Percentiles rank a stretch among this genome's conserved stretches.
Conservation (phyloP, 2,329 filamentous ascomycete species). For the Fusarium avenaceum region DNA sequence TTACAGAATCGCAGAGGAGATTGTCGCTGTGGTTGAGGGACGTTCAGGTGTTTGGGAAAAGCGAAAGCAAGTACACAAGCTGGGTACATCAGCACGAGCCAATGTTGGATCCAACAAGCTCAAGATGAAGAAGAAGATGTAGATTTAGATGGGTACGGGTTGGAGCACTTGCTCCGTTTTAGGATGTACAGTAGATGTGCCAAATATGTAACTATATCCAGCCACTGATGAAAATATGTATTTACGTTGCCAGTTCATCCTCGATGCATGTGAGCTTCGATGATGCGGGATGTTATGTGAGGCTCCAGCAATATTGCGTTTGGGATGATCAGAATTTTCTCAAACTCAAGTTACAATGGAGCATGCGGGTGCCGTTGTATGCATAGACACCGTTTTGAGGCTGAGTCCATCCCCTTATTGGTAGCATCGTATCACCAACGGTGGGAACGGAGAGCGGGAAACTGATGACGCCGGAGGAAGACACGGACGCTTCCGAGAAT, state of each 20-base stretch:
- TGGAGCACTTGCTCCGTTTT: constrained; percentile 12
- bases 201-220: constrained; percentile 52
- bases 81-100: constrained; percentile 80
- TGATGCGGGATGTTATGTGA: no score
- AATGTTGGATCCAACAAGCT: constrained; percentile 69
- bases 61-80: constrained; percentile 82
- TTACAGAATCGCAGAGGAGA: constrained; percentile 84
- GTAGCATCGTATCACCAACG: constrained; percentile 2
- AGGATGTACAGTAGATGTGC: constrained; percentile 50
- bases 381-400: constrained; percentile 3
- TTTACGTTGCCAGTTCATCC: background rate
- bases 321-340: background rate
- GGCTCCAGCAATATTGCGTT: background rate
- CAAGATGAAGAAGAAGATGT: constrained; percentile 55
- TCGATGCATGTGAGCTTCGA: background rate
- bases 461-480: constrained; percentile 29
- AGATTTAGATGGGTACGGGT: constrained; percentile 28
- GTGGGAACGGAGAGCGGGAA: background rate
- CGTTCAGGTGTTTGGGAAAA: constrained; percentile 87
- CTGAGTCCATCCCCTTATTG: constrained; percentile 33
- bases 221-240: constrained; percentile 45
- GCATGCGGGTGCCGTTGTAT: background rate
- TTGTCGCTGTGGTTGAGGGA: constrained; percentile 90
- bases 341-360: background rate
- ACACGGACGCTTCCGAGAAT: constrained; percentile 32